These are phyloP conservation scores for Mycena metata DNA, from an alignment of 768 basidiomycete species.

Conservation along the genomic window DNA sequence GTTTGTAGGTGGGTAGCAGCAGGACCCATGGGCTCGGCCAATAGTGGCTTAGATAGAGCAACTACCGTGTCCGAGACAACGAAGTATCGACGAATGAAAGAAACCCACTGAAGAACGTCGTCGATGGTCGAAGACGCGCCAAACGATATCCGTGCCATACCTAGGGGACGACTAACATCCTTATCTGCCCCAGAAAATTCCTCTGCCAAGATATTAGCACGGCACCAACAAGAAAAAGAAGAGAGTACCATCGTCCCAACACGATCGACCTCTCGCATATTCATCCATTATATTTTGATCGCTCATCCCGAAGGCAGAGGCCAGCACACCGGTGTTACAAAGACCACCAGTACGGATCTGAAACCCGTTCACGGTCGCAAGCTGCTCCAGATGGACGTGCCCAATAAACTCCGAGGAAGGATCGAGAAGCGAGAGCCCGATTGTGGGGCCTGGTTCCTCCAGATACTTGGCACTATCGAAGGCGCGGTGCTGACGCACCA, in stretches of 20 bases:
- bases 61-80: conserved; percentile 36
- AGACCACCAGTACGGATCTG: conserved; percentile 37
- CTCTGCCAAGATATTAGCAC: conserved; percentile 24
- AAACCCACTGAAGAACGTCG: conserved; percentile 36
- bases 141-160: conserved; percentile 38
- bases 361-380: conserved; percentile 37
- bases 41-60: conserved; percentile 17
- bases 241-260: conserved; percentile 37
- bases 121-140: conserved; percentile 38
- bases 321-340: conserved; percentile 37
- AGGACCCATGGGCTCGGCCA: not conserved
- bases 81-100: conserved; percentile 39
- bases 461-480: conserved; percentile 16
- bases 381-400: conserved; percentile 35
- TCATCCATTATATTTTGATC: conserved; percentile 34
- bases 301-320: conserved; percentile 25
- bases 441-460: conserved; percentile 35
- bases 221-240: not conserved
- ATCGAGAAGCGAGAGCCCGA: conserved; percentile 34
- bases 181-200: conserved; percentile 29
- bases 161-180: conserved; percentile 22
- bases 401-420: conserved; percentile 35
- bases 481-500: conserved; percentile 29
- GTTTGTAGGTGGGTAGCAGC: conserved; percentile 23
- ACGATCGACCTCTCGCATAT: conserved; percentile 34